Conservation (phyloP, 2,329 filamentous ascomycete species). For the Epichloe bromicola region DNA sequence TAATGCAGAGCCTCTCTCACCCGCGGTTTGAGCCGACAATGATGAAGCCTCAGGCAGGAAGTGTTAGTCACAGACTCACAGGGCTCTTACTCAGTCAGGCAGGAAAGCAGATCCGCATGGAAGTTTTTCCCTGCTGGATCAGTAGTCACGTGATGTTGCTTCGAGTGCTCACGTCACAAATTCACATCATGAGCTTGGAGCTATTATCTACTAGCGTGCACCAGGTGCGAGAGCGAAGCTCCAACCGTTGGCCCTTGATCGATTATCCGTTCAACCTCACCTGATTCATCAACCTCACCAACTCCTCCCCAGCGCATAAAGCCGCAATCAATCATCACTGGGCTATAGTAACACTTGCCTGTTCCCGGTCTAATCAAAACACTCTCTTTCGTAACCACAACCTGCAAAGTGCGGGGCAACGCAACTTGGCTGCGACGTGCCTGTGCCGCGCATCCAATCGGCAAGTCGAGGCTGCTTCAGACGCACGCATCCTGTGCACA, state of each 20-base stretch:
- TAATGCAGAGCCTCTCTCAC: slow-evolving; percentile 15
- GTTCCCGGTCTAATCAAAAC: neutral
- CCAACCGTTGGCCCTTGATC: neutral
- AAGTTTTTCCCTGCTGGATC: neutral
- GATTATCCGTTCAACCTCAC: neutral
- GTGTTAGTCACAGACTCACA: accelerated
- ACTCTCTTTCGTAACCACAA: neutral
- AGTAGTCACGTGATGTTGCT: neutral
- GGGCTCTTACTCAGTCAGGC: neutral
- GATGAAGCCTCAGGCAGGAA: slow-evolving; percentile 16
- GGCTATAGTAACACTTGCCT: slow-evolving; percentile 4
- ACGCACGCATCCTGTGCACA: neutral
- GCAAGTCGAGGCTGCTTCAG: slow-evolving; percentile 11
- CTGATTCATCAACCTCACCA: neutral
- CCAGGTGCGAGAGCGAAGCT: neutral
- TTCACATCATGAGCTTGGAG: slow-evolving; percentile 8
- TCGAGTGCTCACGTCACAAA: slow-evolving; percentile 4
- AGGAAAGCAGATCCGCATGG: neutral
- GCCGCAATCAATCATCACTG: slow-evolving; percentile 5
- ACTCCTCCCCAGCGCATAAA: neutral
- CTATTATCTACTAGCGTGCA: neutral
- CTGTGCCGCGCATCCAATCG: slow-evolving; percentile 15
- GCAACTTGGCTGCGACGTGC: slow-evolving; percentile 8
- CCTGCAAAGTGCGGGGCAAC: slow-evolving; percentile 14
- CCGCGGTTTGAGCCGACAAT: slow-evolving; percentile 18